Evolutionary conservation across 2,329 filamentous ascomycete species (phyloP).

Genomic region (Tricladium varicosporioides): DNA sequence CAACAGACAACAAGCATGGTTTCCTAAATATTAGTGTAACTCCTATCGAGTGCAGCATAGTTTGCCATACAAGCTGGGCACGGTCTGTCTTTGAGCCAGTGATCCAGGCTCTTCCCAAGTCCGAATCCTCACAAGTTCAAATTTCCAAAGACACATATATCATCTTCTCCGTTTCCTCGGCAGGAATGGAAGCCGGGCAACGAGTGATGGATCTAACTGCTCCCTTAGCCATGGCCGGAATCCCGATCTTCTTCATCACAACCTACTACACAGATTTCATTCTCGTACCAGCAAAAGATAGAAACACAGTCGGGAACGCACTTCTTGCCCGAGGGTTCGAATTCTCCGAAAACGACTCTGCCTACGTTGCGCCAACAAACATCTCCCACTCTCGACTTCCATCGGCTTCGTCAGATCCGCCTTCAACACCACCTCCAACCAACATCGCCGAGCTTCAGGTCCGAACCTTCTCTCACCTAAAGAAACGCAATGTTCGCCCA

Average conservation of each 20-base stretch:
- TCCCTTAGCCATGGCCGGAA: slow-evolving; percentile 85
- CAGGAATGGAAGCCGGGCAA: slow-evolving; percentile 86
- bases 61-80: slow-evolving; percentile 77
- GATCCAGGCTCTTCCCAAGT: slow-evolving; percentile 58
- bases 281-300: slow-evolving; percentile 75
- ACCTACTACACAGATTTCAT: slow-evolving; percentile 99
- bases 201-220: slow-evolving; percentile 89
- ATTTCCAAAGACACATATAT: slow-evolving; percentile 84
- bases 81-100: slow-evolving; percentile 72
- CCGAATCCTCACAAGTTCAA: slow-evolving; percentile 53
- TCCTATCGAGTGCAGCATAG: slow-evolving; percentile 86
- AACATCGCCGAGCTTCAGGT: slow-evolving; percentile 76
- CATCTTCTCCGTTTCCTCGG: slow-evolving; percentile 84
- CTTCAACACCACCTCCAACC: slow-evolving; percentile 73
- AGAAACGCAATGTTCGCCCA: slow-evolving; percentile 71
- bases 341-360: slow-evolving; percentile 71
- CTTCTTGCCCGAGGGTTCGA: slow-evolving; percentile 79
- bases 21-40: slow-evolving; percentile 95
- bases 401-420: slow-evolving; percentile 45
- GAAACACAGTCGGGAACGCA: slow-evolving; percentile 71
- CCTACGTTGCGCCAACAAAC: slow-evolving; percentile 55
- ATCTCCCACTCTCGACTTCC: slow-evolving; percentile 35
- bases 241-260: slow-evolving; percentile 97
- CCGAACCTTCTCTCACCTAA: slow-evolving; percentile 82
- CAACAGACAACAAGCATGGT: slow-evolving; percentile 59